Percentiles rank a stretch among this genome's conserved stretches.
phyloP scores from a whole-genome alignment of 805 yeast species.

The Saccharomyces mikatae region DNA sequence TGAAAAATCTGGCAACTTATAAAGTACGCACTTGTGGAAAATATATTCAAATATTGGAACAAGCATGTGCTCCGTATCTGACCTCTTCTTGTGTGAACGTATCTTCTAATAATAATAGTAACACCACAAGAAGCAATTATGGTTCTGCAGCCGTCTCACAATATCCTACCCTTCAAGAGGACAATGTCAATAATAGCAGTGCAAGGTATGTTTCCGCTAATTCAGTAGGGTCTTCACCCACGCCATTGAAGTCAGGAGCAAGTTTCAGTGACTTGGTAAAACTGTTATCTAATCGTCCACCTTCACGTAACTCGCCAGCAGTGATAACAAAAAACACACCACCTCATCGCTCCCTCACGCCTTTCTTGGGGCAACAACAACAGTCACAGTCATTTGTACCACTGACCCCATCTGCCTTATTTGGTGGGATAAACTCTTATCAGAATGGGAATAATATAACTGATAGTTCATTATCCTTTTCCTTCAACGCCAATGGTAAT shows the following conservation, averaged over 20 bases:
- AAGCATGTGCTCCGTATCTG: constrained; percentile 1
- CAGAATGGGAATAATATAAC: not conserved
- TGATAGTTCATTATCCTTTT: not conserved
- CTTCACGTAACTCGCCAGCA: not conserved
- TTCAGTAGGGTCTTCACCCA: not conserved
- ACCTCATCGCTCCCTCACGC: not conserved
- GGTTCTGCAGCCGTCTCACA: not conserved
- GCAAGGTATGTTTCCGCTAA: not conserved
- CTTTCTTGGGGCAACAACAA: not conserved
- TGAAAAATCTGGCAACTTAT: constrained; percentile 1
- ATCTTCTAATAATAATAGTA: not conserved
- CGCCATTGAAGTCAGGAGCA: not conserved
- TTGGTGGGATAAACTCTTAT: not conserved
- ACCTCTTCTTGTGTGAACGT: not conserved
- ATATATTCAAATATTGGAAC: constrained; percentile 6
- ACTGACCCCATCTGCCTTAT: not conserved
- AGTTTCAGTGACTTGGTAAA: not conserved
- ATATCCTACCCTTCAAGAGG: not conserved
- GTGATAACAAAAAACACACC: not conserved
- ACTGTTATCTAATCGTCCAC: not conserved
- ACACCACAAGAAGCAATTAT: not conserved
- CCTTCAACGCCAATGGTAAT: not conserved
- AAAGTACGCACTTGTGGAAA: constrained; percentile 7
- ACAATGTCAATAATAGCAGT: not conserved
- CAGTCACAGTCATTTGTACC: not conserved